Evolutionary conservation across 768 basidiomycete species (phyloP).

Genomic region (Solioccasus polychromus): DNA sequence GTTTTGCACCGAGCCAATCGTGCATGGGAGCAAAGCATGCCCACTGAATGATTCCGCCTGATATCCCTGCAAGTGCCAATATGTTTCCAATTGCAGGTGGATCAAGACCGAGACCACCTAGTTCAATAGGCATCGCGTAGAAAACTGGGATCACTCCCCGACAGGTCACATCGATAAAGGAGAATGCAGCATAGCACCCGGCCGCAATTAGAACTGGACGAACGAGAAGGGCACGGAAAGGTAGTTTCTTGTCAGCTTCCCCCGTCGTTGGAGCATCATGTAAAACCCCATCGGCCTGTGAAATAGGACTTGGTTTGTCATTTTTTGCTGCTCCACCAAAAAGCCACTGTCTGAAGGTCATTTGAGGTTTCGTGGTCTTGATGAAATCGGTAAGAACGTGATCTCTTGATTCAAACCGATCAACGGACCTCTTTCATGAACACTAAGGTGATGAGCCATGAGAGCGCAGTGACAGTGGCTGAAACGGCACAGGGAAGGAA

Average conservation of each 20-base stretch:
- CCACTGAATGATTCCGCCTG: slow-evolving; percentile 48
- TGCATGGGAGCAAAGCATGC: slow-evolving; percentile 59
- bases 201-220: slow-evolving; percentile 54
- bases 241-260: slow-evolving; percentile 29
- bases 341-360: slow-evolving; percentile 17
- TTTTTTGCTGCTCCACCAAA: slow-evolving; percentile 6
- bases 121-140: slow-evolving; percentile 28
- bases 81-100: slow-evolving; percentile 31
- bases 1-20: slow-evolving; percentile 57
- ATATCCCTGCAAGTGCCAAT: slow-evolving; percentile 24
- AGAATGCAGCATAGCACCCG: slow-evolving; percentile 57
- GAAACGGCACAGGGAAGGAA: slow-evolving; percentile 68
- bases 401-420: not conserved
- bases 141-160: slow-evolving; percentile 42
- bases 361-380: slow-evolving; percentile 15
- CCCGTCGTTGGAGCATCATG: not conserved
- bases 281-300: not conserved
- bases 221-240: slow-evolving; percentile 48
- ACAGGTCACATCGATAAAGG: slow-evolving; percentile 62
- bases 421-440: slow-evolving; percentile 53
- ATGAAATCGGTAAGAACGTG: not conserved
- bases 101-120: slow-evolving; percentile 28
- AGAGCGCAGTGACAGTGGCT: slow-evolving; percentile 50
- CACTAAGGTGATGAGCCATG: slow-evolving; percentile 47
- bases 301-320: not conserved